phyloP scores from a whole-genome alignment of 805 yeast species.

The Blastobotrys muscicola region DNA sequence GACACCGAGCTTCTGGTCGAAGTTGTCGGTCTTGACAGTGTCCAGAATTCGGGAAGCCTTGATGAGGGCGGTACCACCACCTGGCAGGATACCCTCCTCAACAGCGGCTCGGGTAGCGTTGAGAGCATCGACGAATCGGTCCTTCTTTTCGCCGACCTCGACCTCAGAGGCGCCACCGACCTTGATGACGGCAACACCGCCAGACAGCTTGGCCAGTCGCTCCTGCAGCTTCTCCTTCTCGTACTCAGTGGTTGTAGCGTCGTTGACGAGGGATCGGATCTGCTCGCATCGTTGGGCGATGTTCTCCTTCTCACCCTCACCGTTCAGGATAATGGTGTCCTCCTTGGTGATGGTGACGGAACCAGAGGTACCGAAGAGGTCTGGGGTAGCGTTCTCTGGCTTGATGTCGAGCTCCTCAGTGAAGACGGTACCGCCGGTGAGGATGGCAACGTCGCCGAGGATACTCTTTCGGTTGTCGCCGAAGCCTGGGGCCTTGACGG shows the following conservation, averaged over 20 bases:
- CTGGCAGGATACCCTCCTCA: conserved; percentile 96
- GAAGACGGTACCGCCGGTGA: conserved; percentile 80
- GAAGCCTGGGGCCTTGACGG: conserved; percentile 97
- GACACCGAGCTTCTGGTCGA: conserved; percentile 94
- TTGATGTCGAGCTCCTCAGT: conserved; percentile 93
- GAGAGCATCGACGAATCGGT: conserved; percentile 95
- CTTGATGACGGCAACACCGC: conserved; percentile 96
- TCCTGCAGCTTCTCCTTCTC: conserved; percentile 96
- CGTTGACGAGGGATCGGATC: conserved; percentile 72
- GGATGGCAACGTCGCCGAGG: conserved; percentile 87
- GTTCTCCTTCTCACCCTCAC: conserved; percentile 77
- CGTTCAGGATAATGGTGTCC: conserved; percentile 89
- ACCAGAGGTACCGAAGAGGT: conserved; percentile 84
- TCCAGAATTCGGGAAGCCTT: conserved; percentile 80
- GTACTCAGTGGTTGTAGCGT: conserved; percentile 67
- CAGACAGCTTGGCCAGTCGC: conserved; percentile 91
- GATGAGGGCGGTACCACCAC: conserved; percentile 97
- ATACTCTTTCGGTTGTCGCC: conserved; percentile 98
- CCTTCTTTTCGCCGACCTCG: conserved; percentile 99
- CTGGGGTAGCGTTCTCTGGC: conserved; percentile 89
- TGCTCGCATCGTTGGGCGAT: conserved; percentile 86
- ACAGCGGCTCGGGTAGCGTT: conserved; percentile 99
- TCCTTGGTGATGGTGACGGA: conserved; percentile 89
- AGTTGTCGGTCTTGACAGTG: conserved; percentile 66
- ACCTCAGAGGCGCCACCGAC: conserved; percentile 97